A percentile compares a stretch with the other conserved stretches of the same genome.
These are phyloP conservation scores for Leccinum subatratum DNA, from an alignment of 1,284 basidiomycete species.

Conservation along the genomic window DNA sequence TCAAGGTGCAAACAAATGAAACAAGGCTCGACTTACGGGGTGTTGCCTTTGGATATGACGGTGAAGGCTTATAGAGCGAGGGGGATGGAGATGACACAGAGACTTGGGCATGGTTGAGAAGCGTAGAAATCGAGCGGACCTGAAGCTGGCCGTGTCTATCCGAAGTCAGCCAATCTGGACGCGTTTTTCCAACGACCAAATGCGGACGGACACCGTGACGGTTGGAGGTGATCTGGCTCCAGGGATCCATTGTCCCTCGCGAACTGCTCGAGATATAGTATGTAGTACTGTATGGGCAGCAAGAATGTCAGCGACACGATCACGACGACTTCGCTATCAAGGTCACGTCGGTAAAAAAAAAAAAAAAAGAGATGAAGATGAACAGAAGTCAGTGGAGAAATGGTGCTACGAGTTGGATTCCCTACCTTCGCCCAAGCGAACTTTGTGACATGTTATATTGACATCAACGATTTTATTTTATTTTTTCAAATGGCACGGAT, in stretches of 20 bases:
- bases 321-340: constrained; percentile 70
- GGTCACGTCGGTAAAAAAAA: too few species aligned
- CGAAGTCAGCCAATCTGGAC: constrained; percentile 73
- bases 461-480: too few species aligned
- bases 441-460: too few species aligned
- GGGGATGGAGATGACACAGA: constrained; percentile 82
- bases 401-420: too few species aligned
- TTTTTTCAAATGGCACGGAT: too few species aligned
- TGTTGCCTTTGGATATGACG: constrained; percentile 86
- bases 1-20: neutral
- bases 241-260: constrained; percentile 76
- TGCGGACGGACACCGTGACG: too few species aligned
- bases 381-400: too few species aligned
- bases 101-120: constrained; percentile 40
- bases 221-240: constrained; percentile 53
- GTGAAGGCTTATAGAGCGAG: constrained; percentile 86
- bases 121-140: constrained; percentile 44
- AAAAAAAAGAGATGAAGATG: too few species aligned
- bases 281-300: constrained; percentile 49
- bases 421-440: too few species aligned
- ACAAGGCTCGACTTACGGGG: constrained; percentile 43
- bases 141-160: constrained; percentile 86
- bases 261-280: constrained; percentile 68
- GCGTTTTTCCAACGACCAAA: constrained; percentile 39
- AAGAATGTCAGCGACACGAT: constrained; percentile 75